Evolutionary conservation across 345 rosid genomes (phyloP), one percentile per base, ranked within the genome.

Genomic region (Arabis hirsuta): DNA sequence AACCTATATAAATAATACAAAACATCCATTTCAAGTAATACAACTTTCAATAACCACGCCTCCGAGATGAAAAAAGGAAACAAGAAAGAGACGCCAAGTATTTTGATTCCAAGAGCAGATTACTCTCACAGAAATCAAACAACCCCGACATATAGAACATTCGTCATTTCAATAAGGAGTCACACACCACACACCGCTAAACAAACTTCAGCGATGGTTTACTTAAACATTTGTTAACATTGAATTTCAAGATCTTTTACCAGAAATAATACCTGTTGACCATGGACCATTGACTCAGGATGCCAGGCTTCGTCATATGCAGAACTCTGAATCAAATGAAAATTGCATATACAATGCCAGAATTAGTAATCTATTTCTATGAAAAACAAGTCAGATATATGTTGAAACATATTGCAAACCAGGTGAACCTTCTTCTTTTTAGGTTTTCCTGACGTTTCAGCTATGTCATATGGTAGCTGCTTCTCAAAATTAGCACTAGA

Each of bases 291-390:
- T 39, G 93, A 83, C 47, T 89, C 96, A 69, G 73, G 69, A 79
- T 81, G 91, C 96, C 97, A 89, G 77, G 80, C 77, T 69, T 81
- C 96, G 65, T 89, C 96, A 65, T 82, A 83, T 41, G 89, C 78
- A 79, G 88, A 83, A 73, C 79, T 90, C 99, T 94, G 86, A 76
- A 82, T 71, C 73, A 78, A 67, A 65, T 45, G 72, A 73, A 20
- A 56, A 44, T 63, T 55, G 62, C 38, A 67, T 52, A 70, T 39
- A 9, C 36, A 71, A 73, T 46, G 72, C 52, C 52, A 53, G 64
- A 39, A 71, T 62, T 10, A 13, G 45, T 43, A 31, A 55, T 64
- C 62, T 59, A 19, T 44, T 55, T 29, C 58, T 34, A 71, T 34
- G 34, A 71, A 62, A 68, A 41, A 22, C 45, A 69, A 32, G 31